Conservation (phyloP, 345 rosid species). For the Eucalyptus tenuipes region DNA sequence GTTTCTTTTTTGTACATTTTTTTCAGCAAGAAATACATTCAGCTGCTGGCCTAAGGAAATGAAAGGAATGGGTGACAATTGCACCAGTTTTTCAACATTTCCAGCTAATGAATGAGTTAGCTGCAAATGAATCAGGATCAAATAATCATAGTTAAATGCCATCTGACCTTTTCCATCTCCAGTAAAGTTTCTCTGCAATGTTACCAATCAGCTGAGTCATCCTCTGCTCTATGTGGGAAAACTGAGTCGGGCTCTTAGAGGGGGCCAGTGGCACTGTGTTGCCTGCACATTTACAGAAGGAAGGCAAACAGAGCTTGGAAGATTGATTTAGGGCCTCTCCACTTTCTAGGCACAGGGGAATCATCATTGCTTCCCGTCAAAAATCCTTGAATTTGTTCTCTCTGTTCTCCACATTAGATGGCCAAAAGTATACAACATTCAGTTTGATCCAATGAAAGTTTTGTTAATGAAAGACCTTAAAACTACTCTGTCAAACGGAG, state of each 20-base stretch:
- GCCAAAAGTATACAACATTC: not conserved
- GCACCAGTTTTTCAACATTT: conserved; percentile 23
- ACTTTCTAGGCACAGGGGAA: conserved; percentile 13
- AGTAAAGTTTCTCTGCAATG: not conserved
- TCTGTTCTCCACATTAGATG: conserved; percentile 30
- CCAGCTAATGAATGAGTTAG: conserved; percentile 2
- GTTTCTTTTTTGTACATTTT: not conserved
- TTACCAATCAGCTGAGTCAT: not conserved
- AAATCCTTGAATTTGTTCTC: conserved; percentile 29
- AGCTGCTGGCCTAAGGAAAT: conserved; percentile 5
- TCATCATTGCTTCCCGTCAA: conserved; percentile 14
- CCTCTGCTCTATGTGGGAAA: not conserved
- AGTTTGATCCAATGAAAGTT: not conserved
- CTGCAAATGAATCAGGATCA: conserved; percentile 4
- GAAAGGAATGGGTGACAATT: conserved; percentile 15
- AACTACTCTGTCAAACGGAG: not conserved
- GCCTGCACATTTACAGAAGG: conserved; percentile 38
- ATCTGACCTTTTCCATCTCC: not conserved
- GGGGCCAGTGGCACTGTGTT: not conserved
- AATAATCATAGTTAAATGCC: not conserved
- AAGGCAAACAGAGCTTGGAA: conserved; percentile 68
- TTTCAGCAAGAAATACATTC: conserved; percentile 1
- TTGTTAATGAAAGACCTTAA: no score
- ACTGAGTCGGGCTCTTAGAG: not conserved
- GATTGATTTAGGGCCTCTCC: conserved; percentile 40